Evolutionary conservation across 768 basidiomycete genomes (phyloP).

Genomic region (Lyophyllum decastes): DNA sequence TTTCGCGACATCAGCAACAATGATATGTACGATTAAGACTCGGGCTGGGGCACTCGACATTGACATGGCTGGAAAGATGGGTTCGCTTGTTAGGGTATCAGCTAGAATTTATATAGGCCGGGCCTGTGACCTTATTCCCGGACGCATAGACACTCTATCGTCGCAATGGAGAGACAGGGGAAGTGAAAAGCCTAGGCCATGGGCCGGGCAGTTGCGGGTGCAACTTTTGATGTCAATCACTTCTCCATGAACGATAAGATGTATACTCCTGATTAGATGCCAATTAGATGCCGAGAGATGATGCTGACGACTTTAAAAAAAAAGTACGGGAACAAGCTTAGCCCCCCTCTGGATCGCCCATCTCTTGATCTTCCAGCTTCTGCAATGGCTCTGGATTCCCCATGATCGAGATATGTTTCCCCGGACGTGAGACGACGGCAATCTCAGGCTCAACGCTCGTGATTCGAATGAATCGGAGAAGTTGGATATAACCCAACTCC

Average conservation of each 20-base stretch:
- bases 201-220: not conserved
- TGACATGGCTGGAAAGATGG: not conserved
- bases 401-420: slow-evolving; percentile 48
- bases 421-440: slow-evolving; percentile 57
- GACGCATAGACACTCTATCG: not conserved
- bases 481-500: slow-evolving; percentile 68
- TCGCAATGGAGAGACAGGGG: not conserved
- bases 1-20: not conserved
- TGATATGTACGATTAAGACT: slow-evolving; percentile 25
- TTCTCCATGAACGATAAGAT: slow-evolving; percentile 5
- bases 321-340: not conserved
- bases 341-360: slow-evolving; percentile 12
- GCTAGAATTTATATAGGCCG: not conserved
- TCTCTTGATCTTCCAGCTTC: slow-evolving; percentile 16
- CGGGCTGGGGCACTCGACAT: slow-evolving; percentile 6
- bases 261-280: slow-evolving; percentile 5
- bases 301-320: not conserved
- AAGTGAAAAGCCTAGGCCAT: not conserved
- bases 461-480: slow-evolving; percentile 78
- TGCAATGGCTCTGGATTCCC: slow-evolving; percentile 6
- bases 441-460: slow-evolving; percentile 52
- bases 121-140: not conserved
- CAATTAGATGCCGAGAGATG: not conserved
- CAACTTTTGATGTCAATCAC: no score
- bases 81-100: not conserved